Evolutionary conservation across 1,284 basidiomycete genomes (phyloP).

Genomic region (Porodaedalea pini): DNA sequence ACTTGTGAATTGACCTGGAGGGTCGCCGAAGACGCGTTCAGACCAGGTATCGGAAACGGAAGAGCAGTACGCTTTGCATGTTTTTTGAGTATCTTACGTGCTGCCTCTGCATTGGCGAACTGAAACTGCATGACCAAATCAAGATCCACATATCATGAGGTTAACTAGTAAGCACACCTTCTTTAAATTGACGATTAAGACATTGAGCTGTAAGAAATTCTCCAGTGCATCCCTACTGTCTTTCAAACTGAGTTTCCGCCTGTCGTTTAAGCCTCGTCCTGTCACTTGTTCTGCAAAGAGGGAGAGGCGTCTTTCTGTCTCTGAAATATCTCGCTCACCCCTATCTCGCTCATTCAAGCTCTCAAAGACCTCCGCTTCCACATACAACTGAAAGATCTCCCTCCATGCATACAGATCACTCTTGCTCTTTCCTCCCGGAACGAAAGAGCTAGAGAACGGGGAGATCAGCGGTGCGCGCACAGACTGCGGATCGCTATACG

Average conservation of each 20-base stretch:
- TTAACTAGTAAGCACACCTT: conserved; percentile 45
- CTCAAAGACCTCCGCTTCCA: conserved; percentile 88
- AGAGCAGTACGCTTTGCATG: conserved; percentile 85
- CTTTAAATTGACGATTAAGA: conserved; percentile 82
- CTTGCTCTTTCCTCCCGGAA: conserved; percentile 35
- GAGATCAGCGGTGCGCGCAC: conserved; percentile 24
- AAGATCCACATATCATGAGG: not conserved
- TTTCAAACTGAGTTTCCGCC: conserved; percentile 57
- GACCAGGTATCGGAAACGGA: conserved; percentile 38
- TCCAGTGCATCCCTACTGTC: conserved; percentile 68
- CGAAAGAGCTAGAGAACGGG: conserved; percentile 22
- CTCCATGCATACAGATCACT: conserved; percentile 90
- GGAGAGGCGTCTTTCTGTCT: conserved; percentile 70
- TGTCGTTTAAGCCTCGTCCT: conserved; percentile 55
- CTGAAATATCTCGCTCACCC: conserved; percentile 73
- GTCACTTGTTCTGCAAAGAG: conserved; percentile 70
- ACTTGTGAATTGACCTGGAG: not conserved
- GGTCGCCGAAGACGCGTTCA: conserved; percentile 22
- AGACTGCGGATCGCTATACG: conserved; percentile 40
- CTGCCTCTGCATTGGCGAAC: conserved; percentile 84
- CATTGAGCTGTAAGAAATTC: conserved; percentile 78
- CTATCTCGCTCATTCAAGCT: conserved; percentile 65
- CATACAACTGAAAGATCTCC: conserved; percentile 85
- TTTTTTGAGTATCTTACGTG: conserved; percentile 90
- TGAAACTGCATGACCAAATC: conserved; percentile 53